A percentile compares a stretch with the other conserved stretches of the same genome.
phyloP scores from a whole-genome alignment of 169 alveolate species.

The Cryptosporidium parvum region DNA sequence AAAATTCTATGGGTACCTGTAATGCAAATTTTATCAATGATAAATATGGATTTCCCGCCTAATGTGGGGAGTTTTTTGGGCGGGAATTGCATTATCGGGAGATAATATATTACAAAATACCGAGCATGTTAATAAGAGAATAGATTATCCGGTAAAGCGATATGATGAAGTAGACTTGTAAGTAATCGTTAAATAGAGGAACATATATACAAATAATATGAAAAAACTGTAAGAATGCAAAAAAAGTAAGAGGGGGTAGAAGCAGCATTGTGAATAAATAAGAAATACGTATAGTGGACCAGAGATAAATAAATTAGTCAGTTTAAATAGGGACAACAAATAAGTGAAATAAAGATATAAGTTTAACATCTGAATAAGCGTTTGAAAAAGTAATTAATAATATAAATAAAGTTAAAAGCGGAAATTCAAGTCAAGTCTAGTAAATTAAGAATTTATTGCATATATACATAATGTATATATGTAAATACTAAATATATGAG shows the following conservation, averaged over 20 bases:
- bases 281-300: slow-evolving; percentile 46
- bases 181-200: slow-evolving; percentile 37
- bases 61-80: slow-evolving; percentile 32
- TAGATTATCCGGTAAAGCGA: slow-evolving; percentile 30
- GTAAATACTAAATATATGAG: slow-evolving; percentile 10
- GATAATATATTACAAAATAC: slow-evolving; percentile 15
- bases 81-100: slow-evolving; percentile 21
- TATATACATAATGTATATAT: slow-evolving; percentile 5
- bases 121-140: slow-evolving; percentile 29
- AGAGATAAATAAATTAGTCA: slow-evolving; percentile 2
- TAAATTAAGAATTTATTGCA: slow-evolving; percentile 4
- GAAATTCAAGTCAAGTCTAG: slow-evolving; percentile 19
- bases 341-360: slow-evolving; percentile 7
- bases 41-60: not conserved
- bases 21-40: not conserved
- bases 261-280: slow-evolving; percentile 4
- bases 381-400: not conserved
- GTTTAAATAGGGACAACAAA: not conserved
- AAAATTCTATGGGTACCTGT: not conserved
- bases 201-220: not conserved
- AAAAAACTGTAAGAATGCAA: slow-evolving; percentile 31
- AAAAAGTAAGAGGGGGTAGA: slow-evolving; percentile 11
- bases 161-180: slow-evolving; percentile 21
- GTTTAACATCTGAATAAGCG: not conserved
- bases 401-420: not conserved